Evolutionary conservation across 495 filamentous ascomycete genomes (phyloP).

Genomic region (Trichoderma gamsii): DNA sequence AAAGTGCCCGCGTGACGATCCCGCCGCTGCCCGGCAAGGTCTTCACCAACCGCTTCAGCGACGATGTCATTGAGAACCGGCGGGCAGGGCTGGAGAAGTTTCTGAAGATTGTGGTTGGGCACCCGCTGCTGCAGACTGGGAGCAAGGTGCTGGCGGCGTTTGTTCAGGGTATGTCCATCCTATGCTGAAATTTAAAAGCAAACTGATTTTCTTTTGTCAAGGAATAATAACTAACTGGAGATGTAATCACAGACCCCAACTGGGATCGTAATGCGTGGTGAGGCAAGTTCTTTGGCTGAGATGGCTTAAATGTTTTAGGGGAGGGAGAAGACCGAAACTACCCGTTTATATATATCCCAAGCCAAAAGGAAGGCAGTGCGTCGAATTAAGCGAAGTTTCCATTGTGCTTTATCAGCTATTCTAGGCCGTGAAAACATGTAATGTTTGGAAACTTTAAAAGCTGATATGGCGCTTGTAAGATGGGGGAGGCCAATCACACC

Average conservation of each 20-base stretch:
- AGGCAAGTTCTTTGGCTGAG: conserved; percentile 21
- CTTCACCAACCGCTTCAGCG: conserved; percentile 95
- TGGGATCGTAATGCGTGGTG: conserved; percentile 79
- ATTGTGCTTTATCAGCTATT: not conserved
- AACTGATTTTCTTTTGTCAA: no score
- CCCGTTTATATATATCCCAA: not conserved
- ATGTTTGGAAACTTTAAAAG: no score
- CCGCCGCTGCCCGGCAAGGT: conserved; percentile 95
- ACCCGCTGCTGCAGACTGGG: conserved; percentile 93
- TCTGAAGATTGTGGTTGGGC: conserved; percentile 93
- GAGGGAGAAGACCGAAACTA: not conserved
- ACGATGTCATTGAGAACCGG: conserved; percentile 96
- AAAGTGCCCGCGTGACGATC: conserved; percentile 89
- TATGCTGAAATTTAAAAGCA: not conserved
- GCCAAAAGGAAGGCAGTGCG: not conserved
- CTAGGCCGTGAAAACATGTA: not conserved
- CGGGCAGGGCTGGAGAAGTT: conserved; percentile 90
- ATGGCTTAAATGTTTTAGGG: not conserved
- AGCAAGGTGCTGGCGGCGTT: conserved; percentile 93
- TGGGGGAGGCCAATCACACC: not conserved
- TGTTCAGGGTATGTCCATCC: conserved; percentile 72
- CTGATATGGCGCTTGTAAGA: not conserved
- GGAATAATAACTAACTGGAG: no score
- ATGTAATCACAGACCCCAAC: conserved; percentile 53
- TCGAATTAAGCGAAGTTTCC: not conserved